A percentile compares a stretch with the other conserved stretches of the same genome.
Evolutionary conservation across 257 asterid genomes (phyloP).

Genomic region (Oldenlandia corymbosa): DNA sequence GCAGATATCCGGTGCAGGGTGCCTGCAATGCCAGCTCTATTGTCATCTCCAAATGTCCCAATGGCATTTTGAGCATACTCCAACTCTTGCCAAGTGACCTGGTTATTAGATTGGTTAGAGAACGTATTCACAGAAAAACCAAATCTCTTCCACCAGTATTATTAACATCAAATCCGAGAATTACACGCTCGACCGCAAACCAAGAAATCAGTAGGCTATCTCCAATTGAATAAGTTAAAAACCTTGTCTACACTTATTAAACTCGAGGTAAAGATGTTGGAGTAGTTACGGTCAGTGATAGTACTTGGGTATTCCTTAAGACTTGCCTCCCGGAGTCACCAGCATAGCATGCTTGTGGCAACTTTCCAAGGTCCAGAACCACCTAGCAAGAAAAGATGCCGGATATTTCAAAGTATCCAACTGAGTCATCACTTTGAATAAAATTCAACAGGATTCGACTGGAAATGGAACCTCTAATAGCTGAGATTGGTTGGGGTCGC

Average conservation of each 20-base stretch:
- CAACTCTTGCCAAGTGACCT: conserved; percentile 64
- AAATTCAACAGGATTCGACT: neutral
- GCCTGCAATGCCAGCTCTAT: conserved; percentile 72
- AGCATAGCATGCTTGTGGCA: conserved; percentile 60
- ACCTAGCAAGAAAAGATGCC: conserved; percentile 36
- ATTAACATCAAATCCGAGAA: too few species aligned
- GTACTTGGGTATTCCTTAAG: conserved; percentile 58
- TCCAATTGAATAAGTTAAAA: neutral
- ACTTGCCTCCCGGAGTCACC: conserved; percentile 42
- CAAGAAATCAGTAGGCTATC: neutral
- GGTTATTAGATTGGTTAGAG: conserved; percentile 13
- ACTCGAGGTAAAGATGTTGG: conserved; percentile 9
- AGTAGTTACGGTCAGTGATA: neutral
- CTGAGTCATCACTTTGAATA: neutral
- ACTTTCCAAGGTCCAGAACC: conserved; percentile 66
- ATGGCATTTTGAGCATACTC: conserved; percentile 53
- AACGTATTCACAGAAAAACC: neutral
- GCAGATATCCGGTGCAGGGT: conserved; percentile 78
- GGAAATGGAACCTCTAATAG: conserved; percentile 48
- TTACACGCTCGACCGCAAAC: too few species aligned
- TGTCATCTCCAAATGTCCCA: conserved; percentile 68
- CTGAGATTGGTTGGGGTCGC: conserved; percentile 35
- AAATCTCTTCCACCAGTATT: too few species aligned
- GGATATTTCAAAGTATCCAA: neutral
- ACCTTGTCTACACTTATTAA: conserved; percentile 6